Evolutionary conservation across 1,284 basidiomycete genomes (phyloP).

Genomic region (Apiotrichum porosum): DNA sequence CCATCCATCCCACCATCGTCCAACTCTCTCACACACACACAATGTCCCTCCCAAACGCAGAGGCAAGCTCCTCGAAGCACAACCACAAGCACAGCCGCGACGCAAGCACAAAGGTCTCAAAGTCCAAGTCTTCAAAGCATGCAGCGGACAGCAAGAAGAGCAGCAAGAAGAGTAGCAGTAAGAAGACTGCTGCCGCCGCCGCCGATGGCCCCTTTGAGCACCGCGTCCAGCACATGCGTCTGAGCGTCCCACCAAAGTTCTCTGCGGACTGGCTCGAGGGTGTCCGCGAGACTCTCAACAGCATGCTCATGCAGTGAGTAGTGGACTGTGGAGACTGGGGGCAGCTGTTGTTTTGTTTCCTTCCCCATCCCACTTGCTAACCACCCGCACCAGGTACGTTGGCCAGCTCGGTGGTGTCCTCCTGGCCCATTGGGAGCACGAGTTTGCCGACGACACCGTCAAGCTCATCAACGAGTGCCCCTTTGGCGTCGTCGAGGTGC

Average conservation of each 20-base stretch:
- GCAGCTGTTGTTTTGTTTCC: neutral
- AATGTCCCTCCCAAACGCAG: constrained; percentile 19
- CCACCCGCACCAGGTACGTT: constrained; percentile 65
- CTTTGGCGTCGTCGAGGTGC: constrained; percentile 69
- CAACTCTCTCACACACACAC: neutral
- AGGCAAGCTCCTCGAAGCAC: constrained; percentile 23
- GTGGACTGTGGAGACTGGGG: neutral
- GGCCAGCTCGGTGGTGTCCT: constrained; percentile 82
- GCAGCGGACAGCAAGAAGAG: constrained; percentile 16
- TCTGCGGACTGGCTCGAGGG: constrained; percentile 64
- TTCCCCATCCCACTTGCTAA: constrained; percentile 3
- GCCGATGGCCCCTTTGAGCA: constrained; percentile 60
- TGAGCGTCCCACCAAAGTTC: constrained; percentile 81
- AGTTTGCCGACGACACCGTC: constrained; percentile 65
- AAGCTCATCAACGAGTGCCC: constrained; percentile 79
- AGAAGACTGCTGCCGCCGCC: constrained; percentile 1
- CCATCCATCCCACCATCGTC: constrained; percentile 4
- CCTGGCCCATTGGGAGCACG: constrained; percentile 73
- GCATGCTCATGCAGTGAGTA: constrained; percentile 84
- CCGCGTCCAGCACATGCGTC: constrained; percentile 60
- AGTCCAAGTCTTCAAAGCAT: too few relatives aligned
- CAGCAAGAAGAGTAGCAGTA: constrained; percentile 14
- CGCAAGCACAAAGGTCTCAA: constrained; percentile 9
- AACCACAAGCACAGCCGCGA: constrained; percentile 12
- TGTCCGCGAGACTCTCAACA: constrained; percentile 81